These are phyloP conservation scores for Suillus tomentosus DNA, from an alignment of 768 basidiomycete genomes.

Conservation along the genomic window DNA sequence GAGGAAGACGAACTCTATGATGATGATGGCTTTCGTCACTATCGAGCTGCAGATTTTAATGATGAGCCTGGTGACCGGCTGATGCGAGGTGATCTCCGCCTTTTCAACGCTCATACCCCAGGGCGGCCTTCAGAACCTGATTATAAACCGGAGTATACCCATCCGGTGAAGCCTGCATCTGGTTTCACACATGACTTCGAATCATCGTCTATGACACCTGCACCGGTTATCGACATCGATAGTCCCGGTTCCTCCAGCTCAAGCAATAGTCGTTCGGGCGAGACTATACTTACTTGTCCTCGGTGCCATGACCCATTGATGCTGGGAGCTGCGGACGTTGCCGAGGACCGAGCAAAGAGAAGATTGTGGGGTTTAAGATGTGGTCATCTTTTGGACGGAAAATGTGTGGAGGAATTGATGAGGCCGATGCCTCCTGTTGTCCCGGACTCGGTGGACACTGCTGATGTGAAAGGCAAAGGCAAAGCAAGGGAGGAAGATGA, in stretches of 20 bases:
- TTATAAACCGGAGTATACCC: slow-evolving; percentile 65
- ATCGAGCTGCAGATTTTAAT: slow-evolving; percentile 10
- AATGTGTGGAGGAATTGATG: slow-evolving; percentile 64
- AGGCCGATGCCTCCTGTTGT: slow-evolving; percentile 34
- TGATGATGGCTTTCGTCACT: slow-evolving; percentile 21
- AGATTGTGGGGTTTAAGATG: slow-evolving; percentile 75
- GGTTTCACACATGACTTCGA: slow-evolving; percentile 74
- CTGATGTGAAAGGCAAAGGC: slow-evolving; percentile 37
- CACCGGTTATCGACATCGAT: slow-evolving; percentile 50
- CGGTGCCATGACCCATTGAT: slow-evolving; percentile 66
- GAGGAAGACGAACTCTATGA: slow-evolving; percentile 22
- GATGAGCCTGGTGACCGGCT: neutral
- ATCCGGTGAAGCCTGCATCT: slow-evolving; percentile 53
- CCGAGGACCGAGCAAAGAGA: slow-evolving; percentile 44
- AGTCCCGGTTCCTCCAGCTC: slow-evolving; percentile 24
- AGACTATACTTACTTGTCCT: slow-evolving; percentile 63
- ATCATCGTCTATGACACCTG: slow-evolving; percentile 30
- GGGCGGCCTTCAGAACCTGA: slow-evolving; percentile 33
- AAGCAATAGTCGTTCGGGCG: slow-evolving; percentile 30
- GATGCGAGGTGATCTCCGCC: slow-evolving; percentile 7
- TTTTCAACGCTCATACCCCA: neutral
- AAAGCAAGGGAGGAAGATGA: slow-evolving; percentile 10
- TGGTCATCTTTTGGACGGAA: slow-evolving; percentile 79
- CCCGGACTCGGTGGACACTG: slow-evolving; percentile 10
- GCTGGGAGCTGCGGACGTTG: slow-evolving; percentile 50